Evolutionary conservation across 768 basidiomycete genomes (phyloP), one percentile per base, ranked within the genome.

Genomic region (Lentinula edodes): DNA sequence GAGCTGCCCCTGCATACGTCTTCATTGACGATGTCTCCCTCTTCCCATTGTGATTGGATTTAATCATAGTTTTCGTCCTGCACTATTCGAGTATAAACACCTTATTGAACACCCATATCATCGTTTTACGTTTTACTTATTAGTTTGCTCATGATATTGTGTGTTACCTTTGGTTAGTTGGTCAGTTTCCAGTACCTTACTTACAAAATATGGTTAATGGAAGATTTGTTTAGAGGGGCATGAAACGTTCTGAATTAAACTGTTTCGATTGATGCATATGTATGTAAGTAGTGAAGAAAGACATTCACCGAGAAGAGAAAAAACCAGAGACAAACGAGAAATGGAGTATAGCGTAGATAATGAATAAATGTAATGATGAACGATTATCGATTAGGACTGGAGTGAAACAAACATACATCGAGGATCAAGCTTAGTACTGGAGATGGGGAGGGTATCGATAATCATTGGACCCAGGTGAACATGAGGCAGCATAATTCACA

Each of bases 1-100:
- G 80, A 0, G 68, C 67, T 16, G 77, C 80, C 6, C 81, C 81
- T 6, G 78, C 81, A 7, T 82, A 78, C 77, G 74, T 75, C 10
- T 82, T 81, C 70, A 71, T 82, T 58, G 81, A 82, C 66, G 78
- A 80, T 64, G 65, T 80, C 46, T 48, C 55, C 42, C 67, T 75
- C 6, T 75, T 56, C 61, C 46, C 7, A 9, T 35, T 50, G 34
- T 48, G 20, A 46, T 6, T 34, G 18, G 15, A 20, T 38, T 3
- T 3, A 28, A 28, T 28, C 3, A 28, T 28, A 28, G 16, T 53
- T 36, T 53, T 53, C 35, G 10, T 2, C 3, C 34, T 51, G 13
- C 13, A 39, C 7, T 39, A 13, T 39, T 39, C 38, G 13, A 39
- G 38, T 39, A 39, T 13, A 39, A 28, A 28, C 28, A 23, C 23